Base-by-base conservation (phyloP, 2,329 filamentous ascomycete genomes). In the Coniochaeta hoffmannii region DNA sequence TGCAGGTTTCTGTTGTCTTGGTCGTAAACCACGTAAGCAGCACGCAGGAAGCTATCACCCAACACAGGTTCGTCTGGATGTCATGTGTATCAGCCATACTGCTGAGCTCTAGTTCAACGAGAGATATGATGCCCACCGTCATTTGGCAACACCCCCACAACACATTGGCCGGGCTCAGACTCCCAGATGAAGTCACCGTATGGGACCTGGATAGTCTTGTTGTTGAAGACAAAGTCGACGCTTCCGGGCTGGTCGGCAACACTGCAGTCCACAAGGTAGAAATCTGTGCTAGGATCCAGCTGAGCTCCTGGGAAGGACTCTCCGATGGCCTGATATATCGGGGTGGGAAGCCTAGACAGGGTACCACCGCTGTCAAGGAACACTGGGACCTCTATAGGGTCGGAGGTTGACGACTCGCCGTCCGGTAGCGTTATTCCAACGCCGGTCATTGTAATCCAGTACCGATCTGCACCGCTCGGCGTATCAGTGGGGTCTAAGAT, bases 341-440 rank as follows among this genome's bases (percentile, higher is more conserved):
- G 53, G 12, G 68, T 61, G 17, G 75, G 76, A 44, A 80, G 69
- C 12, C 74, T 67, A 1, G 68, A 73, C 6, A 79, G 62, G 1
- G 77, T 79, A 0, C 75, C 75, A 35, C 77, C 77, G 1, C 75
- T 77, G 63, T 80, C 77, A 36, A 80, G 68, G 26, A 59, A 57
- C 2, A 59, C 57, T 2, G 57, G 38, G 5, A 59, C n/a, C 12
- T 56, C 49, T 0, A 52, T 49, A 2, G 38, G 24, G 26, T 26
- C 54, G 4, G 44, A 49, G 3, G 44, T 49, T n/a, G 22, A 15
- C 17, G 44, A 49, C 44, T 49, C 44, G 19, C 22, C 44, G 11
- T 49, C 44, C 17, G 59, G 58, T 11, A 59, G 56, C 2, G 64
- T 68, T 28, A 66, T 53, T 10, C 64, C 64, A 12, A 68, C 52